Conservation (phyloP, 202 grass and related monocot species). For the Thinopyrum obtusiflorum region DNA sequence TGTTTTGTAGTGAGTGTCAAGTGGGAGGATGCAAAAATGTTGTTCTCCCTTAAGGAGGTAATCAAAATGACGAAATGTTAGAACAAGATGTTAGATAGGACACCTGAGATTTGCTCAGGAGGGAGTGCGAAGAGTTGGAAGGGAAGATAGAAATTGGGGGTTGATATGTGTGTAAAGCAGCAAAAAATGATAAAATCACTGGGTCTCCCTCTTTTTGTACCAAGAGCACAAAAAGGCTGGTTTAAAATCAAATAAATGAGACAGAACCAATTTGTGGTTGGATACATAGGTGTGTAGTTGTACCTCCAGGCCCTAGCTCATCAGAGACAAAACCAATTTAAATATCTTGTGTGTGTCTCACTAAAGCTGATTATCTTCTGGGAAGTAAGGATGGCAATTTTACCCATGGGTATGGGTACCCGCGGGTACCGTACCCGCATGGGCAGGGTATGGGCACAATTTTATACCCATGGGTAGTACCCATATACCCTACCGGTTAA, state of each 20-base stretch:
- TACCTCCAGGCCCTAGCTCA: too few relatives aligned
- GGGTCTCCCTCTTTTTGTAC: conserved; percentile 6
- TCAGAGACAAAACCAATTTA: too few relatives aligned
- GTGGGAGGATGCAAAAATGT: conserved; percentile 25
- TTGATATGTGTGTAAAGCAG: conserved; percentile 22
- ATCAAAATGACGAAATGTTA: conserved; percentile 28
- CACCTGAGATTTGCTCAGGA: conserved; percentile 8
- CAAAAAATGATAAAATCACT: not conserved
- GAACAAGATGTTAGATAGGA: conserved; percentile 29
- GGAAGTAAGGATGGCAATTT: too few relatives aligned
- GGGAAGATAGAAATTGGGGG: conserved; percentile 15
- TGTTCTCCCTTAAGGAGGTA: conserved; percentile 16
- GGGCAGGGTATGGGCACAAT: too few relatives aligned
- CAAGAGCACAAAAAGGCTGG: conserved; percentile 2
- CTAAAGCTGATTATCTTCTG: too few relatives aligned
- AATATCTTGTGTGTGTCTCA: too few relatives aligned
- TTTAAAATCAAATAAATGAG: not conserved
- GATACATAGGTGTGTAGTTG: too few relatives aligned
- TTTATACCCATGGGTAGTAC: too few relatives aligned
- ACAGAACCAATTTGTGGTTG: too few relatives aligned
- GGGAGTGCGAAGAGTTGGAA: conserved; percentile 21
- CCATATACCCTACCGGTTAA: too few relatives aligned
- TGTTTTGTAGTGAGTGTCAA: conserved; percentile 12
- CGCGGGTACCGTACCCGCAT: too few relatives aligned
- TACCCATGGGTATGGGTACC: too few relatives aligned